Evolutionary conservation across 345 rosid genomes (phyloP).

Genomic region (Excoecaria cochinchinensis): DNA sequence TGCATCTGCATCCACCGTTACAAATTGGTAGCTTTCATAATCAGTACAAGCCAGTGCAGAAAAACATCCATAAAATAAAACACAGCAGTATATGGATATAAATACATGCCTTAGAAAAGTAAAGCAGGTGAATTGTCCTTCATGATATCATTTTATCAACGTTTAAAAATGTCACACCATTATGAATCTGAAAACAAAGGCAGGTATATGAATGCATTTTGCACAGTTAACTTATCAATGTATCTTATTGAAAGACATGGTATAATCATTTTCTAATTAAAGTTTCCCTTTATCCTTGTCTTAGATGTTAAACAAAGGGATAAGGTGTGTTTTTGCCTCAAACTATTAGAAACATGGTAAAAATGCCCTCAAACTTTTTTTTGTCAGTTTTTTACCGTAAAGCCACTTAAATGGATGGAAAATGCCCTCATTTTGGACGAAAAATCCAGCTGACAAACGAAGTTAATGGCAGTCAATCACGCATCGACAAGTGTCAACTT

Average conservation of each 20-base stretch:
- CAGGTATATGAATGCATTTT: conserved; percentile 1
- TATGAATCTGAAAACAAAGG: conserved; percentile 52
- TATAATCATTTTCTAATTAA: not conserved
- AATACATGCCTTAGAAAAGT: conserved; percentile 60
- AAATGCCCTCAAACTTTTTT: too few relatives aligned
- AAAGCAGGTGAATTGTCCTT: conserved; percentile 87
- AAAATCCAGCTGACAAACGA: too few relatives aligned
- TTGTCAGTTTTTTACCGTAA: too few relatives aligned
- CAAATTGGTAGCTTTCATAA: conserved; percentile 6
- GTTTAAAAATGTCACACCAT: conserved; percentile 83
- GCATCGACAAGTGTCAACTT: too few relatives aligned
- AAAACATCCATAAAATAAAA: conserved; percentile 5
- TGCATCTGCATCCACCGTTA: conserved; percentile 57
- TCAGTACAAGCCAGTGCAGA: conserved; percentile 11
- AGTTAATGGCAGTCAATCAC: too few relatives aligned
- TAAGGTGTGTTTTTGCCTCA: too few relatives aligned
- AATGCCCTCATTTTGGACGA: too few relatives aligned
- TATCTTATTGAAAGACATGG: not conserved
- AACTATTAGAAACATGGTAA: too few relatives aligned
- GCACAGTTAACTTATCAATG: not conserved
- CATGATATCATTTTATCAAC: conserved; percentile 68
- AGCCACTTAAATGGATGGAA: too few relatives aligned
- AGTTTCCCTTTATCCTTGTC: not conserved
- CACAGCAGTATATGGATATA: not conserved
- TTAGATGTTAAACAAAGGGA: not conserved